Base-by-base conservation (phyloP, 345 rosid species). In the Jatropha curcas region DNA sequence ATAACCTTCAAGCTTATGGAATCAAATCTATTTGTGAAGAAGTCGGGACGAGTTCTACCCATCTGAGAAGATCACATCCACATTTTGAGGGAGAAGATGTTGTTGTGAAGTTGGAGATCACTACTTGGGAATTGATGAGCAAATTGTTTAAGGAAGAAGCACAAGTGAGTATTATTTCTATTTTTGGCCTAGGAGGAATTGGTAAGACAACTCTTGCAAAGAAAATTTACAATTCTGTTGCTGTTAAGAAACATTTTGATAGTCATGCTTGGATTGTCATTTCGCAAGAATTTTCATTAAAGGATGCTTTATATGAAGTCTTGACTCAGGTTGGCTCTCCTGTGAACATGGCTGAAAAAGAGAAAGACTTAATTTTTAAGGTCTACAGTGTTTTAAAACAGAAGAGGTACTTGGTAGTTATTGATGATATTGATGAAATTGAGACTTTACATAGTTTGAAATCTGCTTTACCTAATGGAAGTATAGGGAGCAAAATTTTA, bases 391-490 rank as follows among this genome's bases (percentile, higher is more conserved):
- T 5, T 2, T 50, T 50, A 12, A 12, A 7, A 12, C 17, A 46
- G 16, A 46, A 46, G 55, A 0, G 55, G 0, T 50, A 50, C 55
- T 50, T 50, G 55, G 5, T 75, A 0, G 73, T 75, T 9, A 1
- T 68, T 9, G 78, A 75, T 75, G 78, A 68, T 35, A 20, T 75
- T 1, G 68, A 73, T 66, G 20, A 25, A 6, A 50, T 1, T 17
- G 31, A 71, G 35, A 66, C 24, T 31, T 61, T 46, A 68, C 10
- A 34, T 24, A 31, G 35, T 16, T 45, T 71, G 1, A 60, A 56
- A 1, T 11, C 11, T 35, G 39, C 39, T 35, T 35, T 35, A 5
- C 4, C 39, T 35, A 8, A 35, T 1, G 39, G 39, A 8, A 11
- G 14, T 2, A 43, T 7, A 43, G 46, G 46, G 10, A 43, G 55